Conservation (phyloP, 805 yeast species). For the Ogataea paradorogensis region DNA sequence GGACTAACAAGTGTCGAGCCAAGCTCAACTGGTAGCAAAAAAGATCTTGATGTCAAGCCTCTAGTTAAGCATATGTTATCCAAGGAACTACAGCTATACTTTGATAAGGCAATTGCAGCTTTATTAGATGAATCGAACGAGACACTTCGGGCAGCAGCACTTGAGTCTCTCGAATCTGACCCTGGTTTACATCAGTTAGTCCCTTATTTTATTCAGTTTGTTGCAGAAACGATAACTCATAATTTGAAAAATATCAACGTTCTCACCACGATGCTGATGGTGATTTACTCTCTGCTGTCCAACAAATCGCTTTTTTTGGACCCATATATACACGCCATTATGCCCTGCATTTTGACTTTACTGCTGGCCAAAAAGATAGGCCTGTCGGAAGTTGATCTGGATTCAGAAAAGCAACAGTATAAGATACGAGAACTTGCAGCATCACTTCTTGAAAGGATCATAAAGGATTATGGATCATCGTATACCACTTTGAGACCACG, state of each 20-base stretch:
- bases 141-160: slow-evolving; percentile 70
- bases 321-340: slow-evolving; percentile 92
- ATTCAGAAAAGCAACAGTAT: slow-evolving; percentile 34
- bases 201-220: slow-evolving; percentile 94
- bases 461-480: slow-evolving; percentile 74
- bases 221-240: slow-evolving; percentile 91
- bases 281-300: slow-evolving; percentile 76
- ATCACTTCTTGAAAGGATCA: slow-evolving; percentile 73
- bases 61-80: slow-evolving; percentile 93
- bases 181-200: slow-evolving; percentile 96
- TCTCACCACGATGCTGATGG: slow-evolving; percentile 82
- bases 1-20: slow-evolving; percentile 30
- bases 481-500: slow-evolving; percentile 90
- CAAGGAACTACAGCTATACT: slow-evolving; percentile 88
- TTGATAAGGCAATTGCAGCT: slow-evolving; percentile 84
- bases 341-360: slow-evolving; percentile 94
- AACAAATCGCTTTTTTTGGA: slow-evolving; percentile 86
- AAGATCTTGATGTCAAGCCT: slow-evolving; percentile 71
- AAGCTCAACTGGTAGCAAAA: slow-evolving; percentile 32
- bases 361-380: slow-evolving; percentile 90
- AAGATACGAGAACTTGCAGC: slow-evolving; percentile 89
- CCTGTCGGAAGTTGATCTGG: slow-evolving; percentile 20
- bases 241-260: slow-evolving; percentile 70
- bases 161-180: slow-evolving; percentile 80
- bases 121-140: slow-evolving; percentile 58